Evolutionary conservation across 2,329 filamentous ascomycete genomes (phyloP), one percentile per base, ranked within the genome.

Genomic region (Paecilomyces sp.): DNA sequence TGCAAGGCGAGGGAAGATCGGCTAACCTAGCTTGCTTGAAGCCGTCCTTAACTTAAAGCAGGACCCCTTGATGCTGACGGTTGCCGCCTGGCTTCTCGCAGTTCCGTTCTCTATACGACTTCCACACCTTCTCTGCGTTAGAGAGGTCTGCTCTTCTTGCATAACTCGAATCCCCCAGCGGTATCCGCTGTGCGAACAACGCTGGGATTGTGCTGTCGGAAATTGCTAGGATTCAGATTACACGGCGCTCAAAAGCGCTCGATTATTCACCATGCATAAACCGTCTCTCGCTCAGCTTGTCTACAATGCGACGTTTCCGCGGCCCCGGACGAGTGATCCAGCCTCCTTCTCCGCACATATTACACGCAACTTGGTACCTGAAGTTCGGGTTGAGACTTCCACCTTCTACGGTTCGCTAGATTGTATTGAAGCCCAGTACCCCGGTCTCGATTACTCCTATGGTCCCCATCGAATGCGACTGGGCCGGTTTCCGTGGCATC

Each of bases 391-490:
- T 64, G 85, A 88, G 71, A 86, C 85, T 1, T 80, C 81, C 58
- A 82, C 79, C 56, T 88, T 87, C 75, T 88, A 87, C 73, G 85
- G 85, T 66, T 80, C 82, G 50, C 77, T 87, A 54, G 84, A 87
- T 75, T 85, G 81, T 66, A 79, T 86, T 62, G 85, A 88, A 76
- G 85, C 85, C 56, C 84, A 85, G 61, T 88, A 88, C 66, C 85
- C 85, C 0, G 85, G 85, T 34, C 77, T 88, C 54, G 85, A 88
- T 76, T 88, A 88, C 71, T 82, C 82, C 54, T 79, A 84, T 66
- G 74, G 76, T 6, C 83, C 85, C 1, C 85, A 88, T 74, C 81
- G 85, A 59, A 83, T 85, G 76, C 80, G 85, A 50, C 77, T 88
- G 12, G 77, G 82, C 57, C 82, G 83, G 54, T 88, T 86, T 69